A percentile compares a stretch with the other conserved stretches of the same genome.
Evolutionary conservation across 148 eudicot species (phyloP).

Genomic region (Vaccinium vitisidaea): DNA sequence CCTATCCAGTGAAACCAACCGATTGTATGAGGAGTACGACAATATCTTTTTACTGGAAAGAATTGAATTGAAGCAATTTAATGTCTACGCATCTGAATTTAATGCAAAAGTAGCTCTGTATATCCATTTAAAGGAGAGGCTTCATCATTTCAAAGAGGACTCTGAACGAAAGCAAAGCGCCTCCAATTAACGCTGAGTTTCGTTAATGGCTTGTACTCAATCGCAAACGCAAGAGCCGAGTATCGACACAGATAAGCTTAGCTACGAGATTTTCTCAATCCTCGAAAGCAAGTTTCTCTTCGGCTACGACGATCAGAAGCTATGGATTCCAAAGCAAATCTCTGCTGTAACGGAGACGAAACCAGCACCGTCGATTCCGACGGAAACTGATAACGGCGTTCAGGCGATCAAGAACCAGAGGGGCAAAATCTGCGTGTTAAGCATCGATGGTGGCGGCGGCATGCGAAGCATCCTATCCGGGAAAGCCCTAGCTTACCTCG

Average conservation of each 20-base stretch:
- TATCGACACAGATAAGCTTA: constrained; percentile 80
- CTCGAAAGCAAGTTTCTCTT: constrained; percentile 79
- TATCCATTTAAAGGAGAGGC: neutral
- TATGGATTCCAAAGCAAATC: constrained; percentile 58
- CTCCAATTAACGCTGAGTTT: too few relatives aligned
- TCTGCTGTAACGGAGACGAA: constrained; percentile 32
- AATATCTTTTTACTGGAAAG: neutral
- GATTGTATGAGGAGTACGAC: neutral
- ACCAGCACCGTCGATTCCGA: constrained; percentile 17
- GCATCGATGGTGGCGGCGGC: constrained; percentile 86
- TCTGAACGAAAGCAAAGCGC: too few relatives aligned
- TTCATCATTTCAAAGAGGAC: too few relatives aligned
- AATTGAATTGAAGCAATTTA: neutral
- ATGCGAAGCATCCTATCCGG: constrained; percentile 74
- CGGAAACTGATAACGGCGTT: constrained; percentile 24
- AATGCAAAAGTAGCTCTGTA: neutral
- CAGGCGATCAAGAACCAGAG: constrained; percentile 64
- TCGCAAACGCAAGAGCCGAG: constrained; percentile 74
- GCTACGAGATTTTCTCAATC: constrained; percentile 90
- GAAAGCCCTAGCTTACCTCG: constrained; percentile 68
- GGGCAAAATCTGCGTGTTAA: constrained; percentile 76
- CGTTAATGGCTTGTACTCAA: constrained; percentile 13
- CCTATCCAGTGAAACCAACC: neutral
- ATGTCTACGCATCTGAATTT: constrained; percentile 16
- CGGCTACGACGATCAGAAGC: constrained; percentile 74